A percentile compares a stretch with the other conserved stretches of the same genome.
Evolutionary conservation across 371 early-diverging fungal species (phyloP).

Genomic region (Lichtheimia ornata): DNA sequence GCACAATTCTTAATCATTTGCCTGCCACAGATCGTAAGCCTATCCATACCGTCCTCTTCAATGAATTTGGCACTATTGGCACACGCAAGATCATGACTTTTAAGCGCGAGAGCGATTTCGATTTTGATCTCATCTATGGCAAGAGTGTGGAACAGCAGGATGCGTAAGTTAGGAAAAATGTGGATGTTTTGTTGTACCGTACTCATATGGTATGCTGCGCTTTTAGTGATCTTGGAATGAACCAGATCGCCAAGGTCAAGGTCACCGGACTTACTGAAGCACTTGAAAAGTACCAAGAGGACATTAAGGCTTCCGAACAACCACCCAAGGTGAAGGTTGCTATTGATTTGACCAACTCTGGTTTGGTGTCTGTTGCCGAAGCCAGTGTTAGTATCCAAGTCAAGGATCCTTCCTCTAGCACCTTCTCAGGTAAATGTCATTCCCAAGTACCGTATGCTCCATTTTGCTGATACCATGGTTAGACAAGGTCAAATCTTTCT

Average conservation of each 20-base stretch:
- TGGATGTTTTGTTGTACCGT: not conserved
- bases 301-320: conserved; percentile 46
- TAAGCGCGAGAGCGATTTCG: conserved; percentile 79
- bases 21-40: conserved; percentile 4
- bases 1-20: not conserved
- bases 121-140: conserved; percentile 71
- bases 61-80: conserved; percentile 67
- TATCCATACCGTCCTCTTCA: conserved; percentile 61
- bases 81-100: conserved; percentile 85
- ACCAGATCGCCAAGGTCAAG: conserved; percentile 64
- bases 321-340: conserved; percentile 82
- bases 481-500: conserved; percentile 78
- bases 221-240: conserved; percentile 30
- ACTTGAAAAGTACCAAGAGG: conserved; percentile 63
- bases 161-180: conserved; percentile 21
- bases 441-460: not conserved
- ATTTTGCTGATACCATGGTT: not conserved
- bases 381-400: conserved; percentile 55
- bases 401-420: conserved; percentile 38
- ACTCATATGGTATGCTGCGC: not conserved
- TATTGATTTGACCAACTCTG: conserved; percentile 70
- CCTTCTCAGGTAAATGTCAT: conserved; percentile 38
- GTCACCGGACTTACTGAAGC: conserved; percentile 76
- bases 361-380: conserved; percentile 64
- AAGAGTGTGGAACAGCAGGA: conserved; percentile 33